phyloP scores from a whole-genome alignment of 192 early-diverging fungal genomes.

The Coemansia aciculifera region DNA sequence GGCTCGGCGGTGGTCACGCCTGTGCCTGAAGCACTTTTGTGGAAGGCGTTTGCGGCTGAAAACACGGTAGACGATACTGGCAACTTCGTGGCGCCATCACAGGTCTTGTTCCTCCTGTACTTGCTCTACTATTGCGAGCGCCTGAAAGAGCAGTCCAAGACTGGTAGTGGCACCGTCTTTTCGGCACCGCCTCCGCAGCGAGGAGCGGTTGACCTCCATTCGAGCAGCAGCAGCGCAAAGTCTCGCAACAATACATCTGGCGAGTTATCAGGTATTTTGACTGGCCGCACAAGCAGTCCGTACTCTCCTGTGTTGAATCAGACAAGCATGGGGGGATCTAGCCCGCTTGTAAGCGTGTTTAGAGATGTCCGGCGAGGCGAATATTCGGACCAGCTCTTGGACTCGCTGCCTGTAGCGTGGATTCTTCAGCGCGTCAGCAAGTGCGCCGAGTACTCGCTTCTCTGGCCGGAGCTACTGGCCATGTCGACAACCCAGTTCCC shows the following conservation, averaged over 20 bases:
- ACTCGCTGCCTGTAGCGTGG: conserved; percentile 43
- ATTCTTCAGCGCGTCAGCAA: conserved; percentile 34
- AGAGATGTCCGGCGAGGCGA: conserved; percentile 19
- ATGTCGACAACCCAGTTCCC: conserved; percentile 52
- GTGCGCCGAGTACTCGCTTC: conserved; percentile 27
- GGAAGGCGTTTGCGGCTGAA: conserved; percentile 34
- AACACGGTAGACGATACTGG: conserved; percentile 1
- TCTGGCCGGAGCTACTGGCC: conserved; percentile 52
- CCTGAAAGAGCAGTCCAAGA: conserved; percentile 29
- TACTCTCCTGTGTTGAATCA: neutral
- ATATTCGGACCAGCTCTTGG: conserved; percentile 54
- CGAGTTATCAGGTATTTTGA: neutral
- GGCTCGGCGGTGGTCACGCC: conserved; percentile 34
- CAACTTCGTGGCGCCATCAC: conserved; percentile 18
- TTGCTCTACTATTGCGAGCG: conserved; percentile 44
- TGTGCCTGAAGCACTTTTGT: conserved; percentile 36
- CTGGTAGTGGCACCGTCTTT: conserved; percentile 1
- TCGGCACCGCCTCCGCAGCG: conserved; percentile 9
- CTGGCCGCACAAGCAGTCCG: conserved; percentile 6
- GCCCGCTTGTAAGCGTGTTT: neutral
- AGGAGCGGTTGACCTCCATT: neutral
- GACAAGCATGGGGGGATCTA: neutral
- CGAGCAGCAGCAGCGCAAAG: conserved; percentile 6
- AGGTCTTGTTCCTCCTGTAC: conserved; percentile 44
- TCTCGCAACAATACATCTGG: conserved; percentile 15